Percentiles rank a stretch among this genome's conserved stretches.
Conservation (phyloP, 805 yeast species). For the Ogataea siamensis region DNA sequence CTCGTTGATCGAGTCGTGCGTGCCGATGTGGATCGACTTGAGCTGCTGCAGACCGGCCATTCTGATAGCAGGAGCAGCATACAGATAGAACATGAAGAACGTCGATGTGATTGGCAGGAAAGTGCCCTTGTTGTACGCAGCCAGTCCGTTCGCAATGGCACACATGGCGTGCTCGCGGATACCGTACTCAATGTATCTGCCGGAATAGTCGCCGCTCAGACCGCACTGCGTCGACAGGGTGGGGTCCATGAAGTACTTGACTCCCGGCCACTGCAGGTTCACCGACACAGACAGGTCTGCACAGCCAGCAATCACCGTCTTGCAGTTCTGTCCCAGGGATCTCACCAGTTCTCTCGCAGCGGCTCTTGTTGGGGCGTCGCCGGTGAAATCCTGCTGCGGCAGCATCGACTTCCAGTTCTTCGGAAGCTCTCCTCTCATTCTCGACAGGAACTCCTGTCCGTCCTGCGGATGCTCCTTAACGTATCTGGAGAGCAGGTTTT, state of each 20-base stretch:
- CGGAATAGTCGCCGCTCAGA: conserved; percentile 74
- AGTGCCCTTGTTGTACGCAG: conserved; percentile 95
- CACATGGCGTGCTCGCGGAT: conserved; percentile 99
- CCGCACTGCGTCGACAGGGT: conserved; percentile 44
- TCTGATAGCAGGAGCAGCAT: conserved; percentile 86
- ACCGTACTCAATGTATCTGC: conserved; percentile 96
- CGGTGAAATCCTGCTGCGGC: conserved; percentile 83
- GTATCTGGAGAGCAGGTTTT: conserved; percentile 58
- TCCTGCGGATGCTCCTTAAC: conserved; percentile 66
- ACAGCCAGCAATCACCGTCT: conserved; percentile 79
- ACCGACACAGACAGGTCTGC: conserved; percentile 94
- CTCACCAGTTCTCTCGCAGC: conserved; percentile 79
- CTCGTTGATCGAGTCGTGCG: conserved; percentile 86
- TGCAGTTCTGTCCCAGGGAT: conserved; percentile 65
- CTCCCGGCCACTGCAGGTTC: conserved; percentile 83
- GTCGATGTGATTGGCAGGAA: conserved; percentile 45
- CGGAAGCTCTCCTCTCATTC: conserved; percentile 78
- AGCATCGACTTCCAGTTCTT: conserved; percentile 74
- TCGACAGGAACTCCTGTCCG: conserved; percentile 76
- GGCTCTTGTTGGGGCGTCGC: conserved; percentile 90
- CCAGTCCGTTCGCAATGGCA: conserved; percentile 94
- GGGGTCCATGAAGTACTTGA: conserved; percentile 91
- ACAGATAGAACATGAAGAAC: conserved; percentile 84
- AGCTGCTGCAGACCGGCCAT: conserved; percentile 79
- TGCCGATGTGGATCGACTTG: conserved; percentile 83